A percentile compares a stretch with the other conserved stretches of the same genome.
Evolutionary conservation across 768 basidiomycete genomes (phyloP).

Genomic region (Rhizopogon sp.): DNA sequence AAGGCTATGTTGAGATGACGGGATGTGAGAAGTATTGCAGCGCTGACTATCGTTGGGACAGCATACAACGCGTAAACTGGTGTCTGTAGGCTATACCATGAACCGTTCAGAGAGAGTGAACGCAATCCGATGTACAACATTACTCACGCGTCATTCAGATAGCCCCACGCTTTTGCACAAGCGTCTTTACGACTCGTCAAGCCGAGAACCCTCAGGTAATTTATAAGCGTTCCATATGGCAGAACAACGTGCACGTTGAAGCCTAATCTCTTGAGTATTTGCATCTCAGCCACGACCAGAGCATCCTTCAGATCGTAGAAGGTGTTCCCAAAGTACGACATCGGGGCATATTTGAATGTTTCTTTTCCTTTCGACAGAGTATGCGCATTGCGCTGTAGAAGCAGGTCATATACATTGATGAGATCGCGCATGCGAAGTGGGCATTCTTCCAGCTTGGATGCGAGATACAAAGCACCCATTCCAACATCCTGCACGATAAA

Average conservation of each 20-base stretch:
- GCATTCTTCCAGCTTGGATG: slow-evolving; percentile 91
- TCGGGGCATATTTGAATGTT: slow-evolving; percentile 69
- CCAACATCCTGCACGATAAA: slow-evolving; percentile 61
- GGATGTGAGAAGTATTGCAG: slow-evolving; percentile 78
- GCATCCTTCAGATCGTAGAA: slow-evolving; percentile 96
- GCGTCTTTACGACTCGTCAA: slow-evolving; percentile 67
- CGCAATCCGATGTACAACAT: background rate
- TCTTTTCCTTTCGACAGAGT: slow-evolving; percentile 27
- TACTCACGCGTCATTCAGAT: slow-evolving; percentile 91
- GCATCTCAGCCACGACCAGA: slow-evolving; percentile 94
- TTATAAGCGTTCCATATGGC: slow-evolving; percentile 91
- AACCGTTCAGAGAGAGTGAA: slow-evolving; percentile 1
- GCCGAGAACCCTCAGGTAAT: slow-evolving; percentile 90
- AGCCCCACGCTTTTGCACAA: slow-evolving; percentile 85
- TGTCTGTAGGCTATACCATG: slow-evolving; percentile 73
- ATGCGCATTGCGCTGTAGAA: slow-evolving; percentile 72
- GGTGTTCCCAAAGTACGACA: slow-evolving; percentile 83
- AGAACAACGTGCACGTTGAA: slow-evolving; percentile 93
- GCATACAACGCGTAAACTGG: slow-evolving; percentile 89
- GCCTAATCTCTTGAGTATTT: slow-evolving; percentile 90
- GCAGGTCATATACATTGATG: slow-evolving; percentile 89
- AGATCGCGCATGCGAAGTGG: slow-evolving; percentile 89
- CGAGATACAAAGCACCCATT: slow-evolving; percentile 84
- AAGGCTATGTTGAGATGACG: slow-evolving; percentile 71
- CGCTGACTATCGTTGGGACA: slow-evolving; percentile 84